A percentile compares a stretch with the other conserved stretches of the same genome.
phyloP scores from a whole-genome alignment of 1,284 basidiomycete species.

The Malassezia yamatoensis region DNA sequence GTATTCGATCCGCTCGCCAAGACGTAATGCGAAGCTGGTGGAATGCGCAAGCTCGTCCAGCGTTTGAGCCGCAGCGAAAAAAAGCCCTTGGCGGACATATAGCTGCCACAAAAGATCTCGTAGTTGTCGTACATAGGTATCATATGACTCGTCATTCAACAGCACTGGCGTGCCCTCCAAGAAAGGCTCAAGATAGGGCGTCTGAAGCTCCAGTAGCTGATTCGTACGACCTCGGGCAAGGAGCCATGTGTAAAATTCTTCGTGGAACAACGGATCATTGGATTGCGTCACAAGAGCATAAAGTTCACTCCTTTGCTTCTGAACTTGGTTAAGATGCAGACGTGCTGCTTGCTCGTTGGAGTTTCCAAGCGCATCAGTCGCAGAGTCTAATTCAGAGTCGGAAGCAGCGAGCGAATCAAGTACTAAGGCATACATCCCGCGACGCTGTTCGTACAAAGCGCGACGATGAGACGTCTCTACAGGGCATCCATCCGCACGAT shows the following conservation, averaged over 20 bases:
- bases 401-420: conserved; percentile 66
- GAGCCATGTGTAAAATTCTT: conserved; percentile 85
- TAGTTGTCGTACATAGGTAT: conserved; percentile 47
- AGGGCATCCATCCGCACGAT: conserved; percentile 57
- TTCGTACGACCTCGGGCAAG: conserved; percentile 69
- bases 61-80: conserved; percentile 80
- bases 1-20: conserved; percentile 42
- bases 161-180: conserved; percentile 70
- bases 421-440: conserved; percentile 59
- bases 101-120: conserved; percentile 91
- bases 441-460: conserved; percentile 53
- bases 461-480: conserved; percentile 51
- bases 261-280: conserved; percentile 87
- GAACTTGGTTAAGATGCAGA: conserved; percentile 31
- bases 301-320: conserved; percentile 39
- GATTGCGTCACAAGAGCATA: conserved; percentile 59
- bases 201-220: conserved; percentile 61
- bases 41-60: conserved; percentile 76
- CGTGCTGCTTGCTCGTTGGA: conserved; percentile 20
- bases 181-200: conserved; percentile 75
- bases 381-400: conserved; percentile 53
- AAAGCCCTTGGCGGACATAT: conserved; percentile 58
- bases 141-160: conserved; percentile 50
- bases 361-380: conserved; percentile 21
- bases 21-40: conserved; percentile 55